phyloP scores from a whole-genome alignment of 2,329 filamentous ascomycete species.

The Fusarium camptoceras region DNA sequence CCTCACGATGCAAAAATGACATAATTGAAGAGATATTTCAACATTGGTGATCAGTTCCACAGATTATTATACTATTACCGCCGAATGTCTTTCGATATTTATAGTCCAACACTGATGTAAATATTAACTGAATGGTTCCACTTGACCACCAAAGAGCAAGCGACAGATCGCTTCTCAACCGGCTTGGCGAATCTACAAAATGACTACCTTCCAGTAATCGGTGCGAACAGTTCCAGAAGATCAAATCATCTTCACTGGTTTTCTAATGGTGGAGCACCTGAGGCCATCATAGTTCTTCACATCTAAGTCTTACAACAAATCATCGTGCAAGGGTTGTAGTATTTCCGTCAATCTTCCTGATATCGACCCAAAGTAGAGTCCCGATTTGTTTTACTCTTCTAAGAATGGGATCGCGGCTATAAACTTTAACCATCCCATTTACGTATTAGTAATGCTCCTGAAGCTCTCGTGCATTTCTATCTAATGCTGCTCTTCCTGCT shows the following conservation, averaged over 20 bases:
- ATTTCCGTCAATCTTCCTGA: not conserved
- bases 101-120: not conserved
- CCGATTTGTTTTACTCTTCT: not conserved
- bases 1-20: conserved; percentile 8
- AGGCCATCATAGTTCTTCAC: not conserved
- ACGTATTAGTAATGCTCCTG: not conserved
- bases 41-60: not conserved
- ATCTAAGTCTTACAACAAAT: not conserved
- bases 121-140: not conserved
- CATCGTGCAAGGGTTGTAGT: not conserved
- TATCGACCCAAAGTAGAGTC: not conserved
- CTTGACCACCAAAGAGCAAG: not conserved
- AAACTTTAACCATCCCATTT: not conserved
- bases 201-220: not conserved
- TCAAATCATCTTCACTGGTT: not conserved
- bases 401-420: not conserved
- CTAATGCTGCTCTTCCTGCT: not conserved
- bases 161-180: not conserved
- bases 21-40: not conserved
- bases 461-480: not conserved
- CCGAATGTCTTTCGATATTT: not conserved
- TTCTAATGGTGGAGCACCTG: too few species aligned
- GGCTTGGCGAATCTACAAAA: not conserved
- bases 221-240: not conserved
- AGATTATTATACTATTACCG: fast-evolving